These are phyloP conservation scores for Thyridium curvatum DNA, from an alignment of 2,329 filamentous ascomycete genomes.

Conservation along the genomic window DNA sequence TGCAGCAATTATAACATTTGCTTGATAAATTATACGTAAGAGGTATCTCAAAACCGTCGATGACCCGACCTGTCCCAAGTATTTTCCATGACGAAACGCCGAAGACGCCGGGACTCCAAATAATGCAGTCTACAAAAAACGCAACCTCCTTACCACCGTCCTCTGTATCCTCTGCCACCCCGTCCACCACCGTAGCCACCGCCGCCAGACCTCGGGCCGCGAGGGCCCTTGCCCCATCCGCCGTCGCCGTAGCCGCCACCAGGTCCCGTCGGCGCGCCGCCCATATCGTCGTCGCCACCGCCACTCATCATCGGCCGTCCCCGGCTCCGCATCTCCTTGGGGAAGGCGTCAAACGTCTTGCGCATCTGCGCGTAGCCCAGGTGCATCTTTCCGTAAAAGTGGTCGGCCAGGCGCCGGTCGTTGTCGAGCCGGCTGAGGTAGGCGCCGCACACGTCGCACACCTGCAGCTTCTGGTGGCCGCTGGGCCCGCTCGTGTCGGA, in stretches of 20 bases:
- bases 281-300: slow-evolving; percentile 37
- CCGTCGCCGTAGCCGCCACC: slow-evolving; percentile 35
- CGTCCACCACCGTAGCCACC: slow-evolving; percentile 46
- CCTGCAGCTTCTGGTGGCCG: slow-evolving; percentile 95
- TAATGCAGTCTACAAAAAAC: slow-evolving; percentile 5
- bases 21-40: not conserved
- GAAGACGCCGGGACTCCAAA: not conserved
- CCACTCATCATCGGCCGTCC: slow-evolving; percentile 24
- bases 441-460: slow-evolving; percentile 96
- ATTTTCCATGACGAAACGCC: too few relatives aligned
- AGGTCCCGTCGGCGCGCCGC: slow-evolving; percentile 35
- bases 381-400: slow-evolving; percentile 99
- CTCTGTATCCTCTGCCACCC: slow-evolving; percentile 38
- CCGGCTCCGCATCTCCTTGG: slow-evolving; percentile 68
- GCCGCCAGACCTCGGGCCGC: slow-evolving; percentile 48
- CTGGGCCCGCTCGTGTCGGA: slow-evolving; percentile 88
- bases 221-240: slow-evolving; percentile 34
- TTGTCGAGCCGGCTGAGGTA: slow-evolving; percentile 92
- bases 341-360: slow-evolving; percentile 82
- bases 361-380: slow-evolving; percentile 97
- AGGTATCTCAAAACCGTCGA: not conserved
- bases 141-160: slow-evolving; percentile 33
- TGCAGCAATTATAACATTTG: too few relatives aligned
- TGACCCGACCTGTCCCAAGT: too few relatives aligned
- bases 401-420: slow-evolving; percentile 86